A percentile compares a stretch with the other conserved stretches of the same genome.
These are phyloP conservation scores for Gastrolobium villosum DNA, from an alignment of 306 rosid species.

Conservation along the genomic window DNA sequence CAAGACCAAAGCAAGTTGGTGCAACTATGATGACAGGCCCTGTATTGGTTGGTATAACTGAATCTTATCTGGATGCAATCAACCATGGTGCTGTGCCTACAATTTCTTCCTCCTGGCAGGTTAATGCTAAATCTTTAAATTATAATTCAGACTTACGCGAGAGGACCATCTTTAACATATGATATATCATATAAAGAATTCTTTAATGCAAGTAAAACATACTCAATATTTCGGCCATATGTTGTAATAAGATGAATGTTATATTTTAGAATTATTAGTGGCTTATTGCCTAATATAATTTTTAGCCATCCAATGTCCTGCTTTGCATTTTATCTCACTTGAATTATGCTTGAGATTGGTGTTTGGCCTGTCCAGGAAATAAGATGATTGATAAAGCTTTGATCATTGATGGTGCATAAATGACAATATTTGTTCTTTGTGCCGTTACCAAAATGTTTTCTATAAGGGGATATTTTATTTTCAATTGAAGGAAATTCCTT, in stretches of 20 bases:
- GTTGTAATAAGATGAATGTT: slow-evolving; percentile 22
- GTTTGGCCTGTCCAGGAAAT: slow-evolving; percentile 25
- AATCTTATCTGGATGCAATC: slow-evolving; percentile 91
- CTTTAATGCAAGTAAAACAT: not conserved
- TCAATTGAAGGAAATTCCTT: slow-evolving; percentile 20
- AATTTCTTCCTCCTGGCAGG: slow-evolving; percentile 99
- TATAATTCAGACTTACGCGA: slow-evolving; percentile 9
- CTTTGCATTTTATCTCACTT: slow-evolving; percentile 8
- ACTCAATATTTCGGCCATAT: slow-evolving; percentile 7
- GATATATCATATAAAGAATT: not conserved
- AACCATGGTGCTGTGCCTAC: slow-evolving; percentile 98
- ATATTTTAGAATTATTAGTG: slow-evolving; percentile 22
- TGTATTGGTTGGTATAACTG: slow-evolving; percentile 79
- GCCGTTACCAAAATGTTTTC: not conserved
- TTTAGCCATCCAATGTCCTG: slow-evolving; percentile 10
- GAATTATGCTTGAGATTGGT: slow-evolving; percentile 10
- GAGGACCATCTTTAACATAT: not conserved
- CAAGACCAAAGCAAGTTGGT: slow-evolving; percentile 97
- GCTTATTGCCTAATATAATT: slow-evolving; percentile 12
- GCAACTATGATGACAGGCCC: slow-evolving; percentile 98
- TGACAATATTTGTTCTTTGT: slow-evolving; percentile 12
- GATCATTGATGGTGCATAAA: slow-evolving; percentile 15
- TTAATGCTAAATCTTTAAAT: slow-evolving; percentile 43
- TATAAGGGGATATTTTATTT: not conserved
- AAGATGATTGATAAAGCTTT: slow-evolving; percentile 4